These are phyloP conservation scores for Camelina laxa DNA, from an alignment of 345 rosid genomes.

Conservation along the genomic window DNA sequence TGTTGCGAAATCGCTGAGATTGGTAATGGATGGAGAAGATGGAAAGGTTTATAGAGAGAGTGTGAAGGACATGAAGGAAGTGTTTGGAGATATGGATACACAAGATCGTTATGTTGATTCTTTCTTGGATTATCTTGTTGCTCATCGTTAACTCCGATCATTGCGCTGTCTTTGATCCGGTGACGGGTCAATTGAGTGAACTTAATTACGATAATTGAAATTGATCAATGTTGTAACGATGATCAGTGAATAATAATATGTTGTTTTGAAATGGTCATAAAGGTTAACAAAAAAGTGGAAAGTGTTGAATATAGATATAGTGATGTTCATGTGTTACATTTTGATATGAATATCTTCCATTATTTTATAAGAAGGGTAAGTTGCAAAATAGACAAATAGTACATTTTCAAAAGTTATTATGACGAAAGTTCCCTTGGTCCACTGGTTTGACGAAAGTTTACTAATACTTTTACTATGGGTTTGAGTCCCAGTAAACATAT, in stretches of 20 bases:
- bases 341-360: too few relatives aligned
- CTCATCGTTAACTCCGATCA: conserved; percentile 1
- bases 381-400: too few relatives aligned
- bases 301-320: too few relatives aligned
- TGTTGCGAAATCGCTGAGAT: conserved; percentile 42
- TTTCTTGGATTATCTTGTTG: conserved; percentile 20
- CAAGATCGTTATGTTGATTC: conserved; percentile 30
- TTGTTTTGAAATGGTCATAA: not conserved
- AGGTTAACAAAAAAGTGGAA: not conserved
- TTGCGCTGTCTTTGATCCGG: not conserved
- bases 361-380: too few relatives aligned
- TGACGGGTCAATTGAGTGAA: not conserved
- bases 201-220: not conserved
- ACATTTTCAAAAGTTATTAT: too few relatives aligned
- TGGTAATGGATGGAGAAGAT: conserved; percentile 45
- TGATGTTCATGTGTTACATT: too few relatives aligned
- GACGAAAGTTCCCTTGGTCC: too few relatives aligned
- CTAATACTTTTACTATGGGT: too few relatives aligned
- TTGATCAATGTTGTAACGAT: not conserved
- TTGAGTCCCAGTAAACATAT: too few relatives aligned
- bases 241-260: not conserved
- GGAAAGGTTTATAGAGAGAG: conserved; percentile 47
- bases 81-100: conserved; percentile 31
- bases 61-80: conserved; percentile 40
- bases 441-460: too few relatives aligned